Evolutionary conservation across 1,284 basidiomycete genomes (phyloP), one percentile per base, ranked within the genome.

Genomic region (Naganishia albida): DNA sequence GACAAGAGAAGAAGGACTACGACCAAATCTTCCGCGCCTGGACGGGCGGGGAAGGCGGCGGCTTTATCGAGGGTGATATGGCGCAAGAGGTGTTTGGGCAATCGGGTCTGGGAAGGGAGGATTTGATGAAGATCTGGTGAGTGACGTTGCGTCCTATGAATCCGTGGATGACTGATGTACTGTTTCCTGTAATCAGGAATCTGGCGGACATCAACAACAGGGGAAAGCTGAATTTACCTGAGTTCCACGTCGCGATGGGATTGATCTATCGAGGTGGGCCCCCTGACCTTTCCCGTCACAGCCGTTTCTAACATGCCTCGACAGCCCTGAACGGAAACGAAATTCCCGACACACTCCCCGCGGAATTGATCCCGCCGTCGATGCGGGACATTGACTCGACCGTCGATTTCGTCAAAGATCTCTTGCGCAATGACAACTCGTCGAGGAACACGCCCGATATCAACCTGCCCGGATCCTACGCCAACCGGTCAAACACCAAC

Each of bases 231-330:
- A 98, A 97, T 75, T 82, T 95, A 50, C 90, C 92, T 26, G 95
- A 99, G 77, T 99, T 99, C 78, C 93, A 99, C 76, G 91, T 98
- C 63, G 96, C 95, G 1, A 99, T 99, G 95, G 94, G 91, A 67
- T 83, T 99, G 64, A 97, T 99, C 75, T 98, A 95, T 80, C 87
- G 95, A 73, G 85, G 93, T 94, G 79, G 72, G 89, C 85, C 12
- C 18, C 28, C 18, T 40, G 4, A 16, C 12, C 34, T 23, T n/a
- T n/a, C 43, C 13, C 23, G 49, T 16, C 12, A n/a, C 12, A 3
- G 16, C n/a, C 12, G 34, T 38, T 39, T 20, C 30, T 38, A 26
- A 51, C n/a, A 42, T 4, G n/a, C 48, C 71, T 50, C 57, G 28
- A 1, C 70, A 95, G 92, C 86, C 48, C 82, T 97, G 46, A 97